Evolutionary conservation across 164 flowering plant species (phyloP).

Genomic region (Nelumbo lutea): DNA sequence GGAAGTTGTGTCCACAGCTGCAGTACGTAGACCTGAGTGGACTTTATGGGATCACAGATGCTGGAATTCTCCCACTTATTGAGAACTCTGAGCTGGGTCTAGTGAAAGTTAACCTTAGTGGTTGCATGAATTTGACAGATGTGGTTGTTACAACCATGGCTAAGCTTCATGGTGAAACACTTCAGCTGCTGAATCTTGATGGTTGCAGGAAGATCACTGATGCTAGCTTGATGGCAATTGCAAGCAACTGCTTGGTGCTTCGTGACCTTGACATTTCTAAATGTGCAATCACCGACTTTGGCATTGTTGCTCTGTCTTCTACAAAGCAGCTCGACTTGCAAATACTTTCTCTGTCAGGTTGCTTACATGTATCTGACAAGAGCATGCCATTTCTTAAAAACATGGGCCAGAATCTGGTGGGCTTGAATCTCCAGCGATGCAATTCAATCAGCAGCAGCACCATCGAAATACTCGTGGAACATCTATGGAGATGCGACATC

Average conservation of each 20-base stretch:
- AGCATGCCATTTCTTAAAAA: conserved; percentile 41
- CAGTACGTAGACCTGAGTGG: conserved; percentile 55
- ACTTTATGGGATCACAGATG: conserved; percentile 55
- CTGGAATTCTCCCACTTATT: conserved; percentile 46
- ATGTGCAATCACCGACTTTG: conserved; percentile 53
- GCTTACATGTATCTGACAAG: conserved; percentile 41
- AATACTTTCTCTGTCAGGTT: conserved; percentile 55
- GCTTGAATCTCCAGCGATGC: conserved; percentile 72
- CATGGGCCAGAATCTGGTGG: conserved; percentile 51
- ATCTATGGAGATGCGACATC: conserved; percentile 70
- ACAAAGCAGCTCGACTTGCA: conserved; percentile 35
- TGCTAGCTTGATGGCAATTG: conserved; percentile 50
- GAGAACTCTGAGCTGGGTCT: conserved; percentile 44
- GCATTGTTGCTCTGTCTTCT: conserved; percentile 43
- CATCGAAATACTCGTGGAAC: conserved; percentile 41
- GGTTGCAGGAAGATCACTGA: conserved; percentile 59
- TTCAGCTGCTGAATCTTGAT: conserved; percentile 53
- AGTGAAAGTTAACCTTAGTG: conserved; percentile 51
- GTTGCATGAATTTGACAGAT: conserved; percentile 58
- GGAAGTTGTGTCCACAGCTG: conserved; percentile 59
- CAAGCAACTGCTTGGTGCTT: conserved; percentile 51
- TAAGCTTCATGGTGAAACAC: conserved; percentile 51
- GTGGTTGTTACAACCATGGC: conserved; percentile 36
- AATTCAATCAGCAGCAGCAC: conserved; percentile 39
- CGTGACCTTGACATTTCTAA: conserved; percentile 64